Evolutionary conservation across 176 grass and related monocot species (phyloP), one percentile per base, ranked within the genome.

Genomic region (Ampelocalamus luodianensis): DNA sequence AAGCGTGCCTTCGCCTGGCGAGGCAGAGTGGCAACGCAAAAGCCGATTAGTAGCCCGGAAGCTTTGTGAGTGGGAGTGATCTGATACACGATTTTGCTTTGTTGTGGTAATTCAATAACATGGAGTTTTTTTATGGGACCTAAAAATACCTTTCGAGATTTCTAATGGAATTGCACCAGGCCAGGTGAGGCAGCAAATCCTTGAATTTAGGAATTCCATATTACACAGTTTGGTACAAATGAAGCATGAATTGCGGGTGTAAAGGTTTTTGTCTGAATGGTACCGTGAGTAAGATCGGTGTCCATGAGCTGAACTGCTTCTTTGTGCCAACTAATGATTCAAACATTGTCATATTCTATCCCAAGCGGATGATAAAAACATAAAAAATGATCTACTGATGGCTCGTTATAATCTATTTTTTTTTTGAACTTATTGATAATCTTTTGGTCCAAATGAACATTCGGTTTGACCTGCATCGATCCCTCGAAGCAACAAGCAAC

Each of bases 1-100:
- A 91, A 42, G 86, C 86, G 0, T 97, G 90, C 5, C 90, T 90
- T 42, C 83, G 74, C 51, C 70, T 84, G 88, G 89, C 89, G 7
- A 84, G 77, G 72, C 87, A 91, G 45, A 45, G 39, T 63, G 65
- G 22, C n/a, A 50, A 23, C 9, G 5, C 20, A 17, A 65, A 74
- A 49, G 44, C 72, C 18, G 34, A 81, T 67, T 37, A 74, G 71
- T 59, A 53, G 72, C 13, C 22, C 48, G 54, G 65, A 71, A 88
- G 42, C 11, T 65, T 55, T 80, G 45, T 65, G 77, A 44, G 45
- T 58, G n/a, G n/a, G 26, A 45, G 27, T 13, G 37, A 75, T 16
- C 6, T 50, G 48, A 59, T 68, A 62, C 16, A 22, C 1, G 32
- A 40, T 59, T 85, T 67, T 85, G 63, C 29, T 34, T 1, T 42